Conservation (phyloP, 257 asterid genomes). For the Datura wrightii region DNA sequence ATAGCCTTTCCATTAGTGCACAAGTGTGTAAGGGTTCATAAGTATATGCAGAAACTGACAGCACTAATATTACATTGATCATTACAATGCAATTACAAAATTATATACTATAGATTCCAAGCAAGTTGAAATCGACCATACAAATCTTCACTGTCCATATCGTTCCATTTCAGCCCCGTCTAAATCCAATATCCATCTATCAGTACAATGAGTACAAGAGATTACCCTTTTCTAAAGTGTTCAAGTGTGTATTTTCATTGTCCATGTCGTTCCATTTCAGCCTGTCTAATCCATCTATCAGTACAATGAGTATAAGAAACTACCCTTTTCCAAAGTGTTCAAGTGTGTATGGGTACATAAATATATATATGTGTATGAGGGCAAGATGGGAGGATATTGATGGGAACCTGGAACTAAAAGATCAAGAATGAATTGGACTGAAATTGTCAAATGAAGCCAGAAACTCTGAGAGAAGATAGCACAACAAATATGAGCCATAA, state of each 20-base stretch:
- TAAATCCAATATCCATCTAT: background rate
- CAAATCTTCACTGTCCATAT: background rate
- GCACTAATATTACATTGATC: no score
- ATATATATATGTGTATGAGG: background rate
- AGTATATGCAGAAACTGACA: no score
- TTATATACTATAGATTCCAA: background rate
- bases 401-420: no score
- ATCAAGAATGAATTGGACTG: background rate
- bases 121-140: background rate
- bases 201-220: background rate
- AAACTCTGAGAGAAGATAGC: conserved; percentile 68
- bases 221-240: background rate
- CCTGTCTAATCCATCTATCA: background rate
- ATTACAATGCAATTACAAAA: background rate
- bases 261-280: background rate
- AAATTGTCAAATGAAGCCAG: conserved; percentile 50
- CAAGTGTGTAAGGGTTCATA: no score
- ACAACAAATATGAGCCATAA: conserved; percentile 76
- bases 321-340: background rate
- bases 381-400: background rate
- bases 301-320: background rate
- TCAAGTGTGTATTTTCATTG: background rate
- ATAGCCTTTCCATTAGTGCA: no score
- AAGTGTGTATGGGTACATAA: background rate
- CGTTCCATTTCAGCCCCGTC: background rate